Evolutionary conservation across 2,329 filamentous ascomycete species (phyloP), one percentile per base, ranked within the genome.

Genomic region (Aurifilum marmelostoma): DNA sequence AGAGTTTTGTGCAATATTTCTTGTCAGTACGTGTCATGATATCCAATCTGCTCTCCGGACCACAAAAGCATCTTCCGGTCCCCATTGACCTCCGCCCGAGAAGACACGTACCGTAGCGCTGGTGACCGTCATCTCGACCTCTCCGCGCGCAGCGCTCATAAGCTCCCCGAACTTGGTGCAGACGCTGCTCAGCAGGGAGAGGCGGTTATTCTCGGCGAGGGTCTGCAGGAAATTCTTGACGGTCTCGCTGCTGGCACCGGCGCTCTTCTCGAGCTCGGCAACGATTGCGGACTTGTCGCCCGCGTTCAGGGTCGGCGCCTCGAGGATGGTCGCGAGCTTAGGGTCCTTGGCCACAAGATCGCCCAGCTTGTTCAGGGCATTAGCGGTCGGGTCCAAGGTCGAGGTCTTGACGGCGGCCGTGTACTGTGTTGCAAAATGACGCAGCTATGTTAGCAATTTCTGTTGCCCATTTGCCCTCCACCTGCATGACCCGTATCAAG

Each of bases 181-280:
- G 73, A 98, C 91, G 75, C 91, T 90, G 81, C 91, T 87, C 72
- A 99, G 87, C 72, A 96, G 85, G 73, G 90, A 89, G 75, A 99
- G 87, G 75, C 96, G 89, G 89, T 99, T 99, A 90, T 99, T 97
- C 85, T 96, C 93, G 74, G 96, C 95, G 69, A 99, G 88, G 69
- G 95, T 92, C 69, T 85, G 79, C 76, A 99, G 88, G 86, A 99
- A 94, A 88, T 97, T 97, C 90, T 96, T 94, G 82, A 98, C 85
- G 73, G 94, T 93, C 79, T 92, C 89, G 79, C 92, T 93, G 80
- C 90, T 80, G 74, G 83, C 82, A 75, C 91, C 91, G 73, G 91
- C 85, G 79, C 90, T 87, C 89, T 97, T 97, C 83, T 91, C 87
- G 75, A 99, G 89, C 87, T 98, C 95, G 77, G 88, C 84, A 72